These are phyloP conservation scores for Thymus mandschuricus DNA, from an alignment of 257 asterid species.

Conservation along the genomic window DNA sequence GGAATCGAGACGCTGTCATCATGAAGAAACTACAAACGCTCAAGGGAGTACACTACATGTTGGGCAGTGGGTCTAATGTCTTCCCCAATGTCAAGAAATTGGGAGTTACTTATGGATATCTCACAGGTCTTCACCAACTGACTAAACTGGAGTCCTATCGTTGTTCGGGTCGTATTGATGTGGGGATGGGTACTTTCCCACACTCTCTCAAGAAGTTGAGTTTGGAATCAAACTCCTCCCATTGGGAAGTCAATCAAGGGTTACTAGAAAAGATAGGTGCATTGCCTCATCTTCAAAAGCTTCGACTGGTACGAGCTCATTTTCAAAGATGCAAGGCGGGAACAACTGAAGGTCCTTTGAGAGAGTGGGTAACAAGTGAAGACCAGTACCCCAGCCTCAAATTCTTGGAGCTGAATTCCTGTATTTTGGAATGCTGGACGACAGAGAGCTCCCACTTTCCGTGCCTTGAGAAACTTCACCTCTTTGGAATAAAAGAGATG, in stretches of 20 bases:
- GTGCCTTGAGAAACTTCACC: too few species aligned
- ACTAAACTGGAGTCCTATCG: not conserved
- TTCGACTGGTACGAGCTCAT: not conserved
- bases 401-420: too few species aligned
- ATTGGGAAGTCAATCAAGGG: not conserved
- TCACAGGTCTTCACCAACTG: not conserved
- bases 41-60: not conserved
- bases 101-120: not conserved
- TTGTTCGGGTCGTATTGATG: not conserved
- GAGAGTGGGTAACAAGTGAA: too few species aligned
- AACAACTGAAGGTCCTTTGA: too few species aligned
- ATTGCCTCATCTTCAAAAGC: too few species aligned
- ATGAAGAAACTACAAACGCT: not conserved
- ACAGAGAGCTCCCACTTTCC: too few species aligned
- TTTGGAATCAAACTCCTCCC: not conserved
- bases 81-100: slow-evolving; percentile 5
- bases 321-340: too few species aligned
- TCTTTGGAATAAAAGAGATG: too few species aligned
- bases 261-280: too few species aligned
- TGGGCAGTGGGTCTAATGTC: not conserved
- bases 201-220: slow-evolving; percentile 3
- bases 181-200: not conserved
- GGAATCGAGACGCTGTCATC: not conserved
- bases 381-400: too few species aligned
- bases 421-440: too few species aligned